Evolutionary conservation across 2,329 filamentous ascomycete genomes (phyloP).

Genomic region (Diaporthe sp.): DNA sequence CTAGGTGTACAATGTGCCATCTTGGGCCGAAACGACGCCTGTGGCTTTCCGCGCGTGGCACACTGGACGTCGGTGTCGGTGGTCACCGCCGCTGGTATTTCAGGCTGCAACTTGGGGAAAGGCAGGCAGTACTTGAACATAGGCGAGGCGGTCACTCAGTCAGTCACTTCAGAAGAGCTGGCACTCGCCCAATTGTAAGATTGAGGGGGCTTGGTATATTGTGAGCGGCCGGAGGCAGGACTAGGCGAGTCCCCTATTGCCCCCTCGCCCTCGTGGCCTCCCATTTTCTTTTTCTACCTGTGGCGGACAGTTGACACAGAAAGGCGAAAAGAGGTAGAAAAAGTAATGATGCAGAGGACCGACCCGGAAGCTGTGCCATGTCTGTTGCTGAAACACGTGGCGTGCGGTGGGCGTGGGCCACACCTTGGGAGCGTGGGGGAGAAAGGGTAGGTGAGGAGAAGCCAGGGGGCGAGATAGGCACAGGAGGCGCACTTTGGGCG

Average conservation of each 20-base stretch:
- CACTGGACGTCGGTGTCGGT: not conserved
- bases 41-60: not conserved
- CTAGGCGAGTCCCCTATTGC: not conserved
- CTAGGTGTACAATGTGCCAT: not conserved
- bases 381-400: conserved; percentile 36
- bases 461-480: no score
- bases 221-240: conserved; percentile 11
- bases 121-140: not conserved
- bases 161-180: not conserved
- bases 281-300: not conserved
- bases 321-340: not conserved
- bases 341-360: conserved; percentile 6
- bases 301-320: not conserved
- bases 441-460: not conserved
- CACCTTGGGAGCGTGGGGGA: not conserved
- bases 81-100: conserved; percentile 1
- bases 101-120: not conserved
- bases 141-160: not conserved
- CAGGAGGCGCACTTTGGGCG: not conserved
- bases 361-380: conserved; percentile 1
- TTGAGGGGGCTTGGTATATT: not conserved
- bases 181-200: not conserved
- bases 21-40: not conserved
- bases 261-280: not conserved
- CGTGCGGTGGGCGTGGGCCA: conserved; percentile 3